Evolutionary conservation across 2,329 filamentous ascomycete genomes (phyloP), one percentile per base, ranked within the genome.

Genomic region (Laburnicola sp.): DNA sequence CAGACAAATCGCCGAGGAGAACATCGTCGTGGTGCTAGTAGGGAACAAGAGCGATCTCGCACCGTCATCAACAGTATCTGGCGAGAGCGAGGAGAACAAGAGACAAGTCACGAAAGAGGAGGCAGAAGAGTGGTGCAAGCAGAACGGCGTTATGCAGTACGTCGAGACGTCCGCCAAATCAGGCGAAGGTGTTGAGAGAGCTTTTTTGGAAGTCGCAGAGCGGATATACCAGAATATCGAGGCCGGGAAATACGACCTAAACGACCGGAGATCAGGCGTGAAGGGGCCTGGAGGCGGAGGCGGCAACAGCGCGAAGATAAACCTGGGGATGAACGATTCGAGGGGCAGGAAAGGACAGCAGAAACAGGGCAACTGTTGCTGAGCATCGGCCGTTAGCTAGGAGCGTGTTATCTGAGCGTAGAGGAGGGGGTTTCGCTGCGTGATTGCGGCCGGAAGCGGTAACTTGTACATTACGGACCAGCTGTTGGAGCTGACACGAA

Each of bases 191-290:
- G 94, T 99, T 31, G 94, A 99, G 73, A 83, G 86, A 61, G 94
- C 94, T 2, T 99, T 99, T 67, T 82, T 96, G 69, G 86, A 94
- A 67, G 92, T 97, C 10, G 91, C 94, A 21, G 91, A 97, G 78
- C 82, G 92, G 73, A 97, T 99, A 77, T 96, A 95, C 70, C 86
- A 93, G 71, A 97, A 97, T 67, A 97, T 99, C 56, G 91, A 97
- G 77, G 90, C 90, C 1, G 94, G 94, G 8, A 90, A 86, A 70
- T 97, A 97, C 71, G 92, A 99, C 75, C 77, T 97, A 61, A 96
- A 96, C 69, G 93, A 97, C 73, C 82, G 93, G 67, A 83, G 92
- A 68, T 93, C 88, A 54, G 94, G 94, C 25, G 92, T 99, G 54
- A 97, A 97, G 72, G 87, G 47, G 74, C 86, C 59, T 74, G 82